phyloP scores from a whole-genome alignment of 1,284 basidiomycete genomes.

The Ceratobasidium sp. region DNA sequence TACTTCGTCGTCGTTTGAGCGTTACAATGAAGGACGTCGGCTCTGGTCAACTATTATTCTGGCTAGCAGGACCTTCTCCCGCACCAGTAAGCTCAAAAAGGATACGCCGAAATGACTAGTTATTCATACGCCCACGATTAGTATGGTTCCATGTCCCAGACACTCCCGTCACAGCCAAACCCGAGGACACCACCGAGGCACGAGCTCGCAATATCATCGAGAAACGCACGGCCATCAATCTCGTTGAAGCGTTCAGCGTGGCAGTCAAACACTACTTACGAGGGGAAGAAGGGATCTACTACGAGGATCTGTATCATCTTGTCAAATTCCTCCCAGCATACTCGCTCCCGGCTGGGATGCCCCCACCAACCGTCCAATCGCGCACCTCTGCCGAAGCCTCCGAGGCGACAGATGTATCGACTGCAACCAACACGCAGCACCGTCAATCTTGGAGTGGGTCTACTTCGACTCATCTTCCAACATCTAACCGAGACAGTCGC shows the following conservation, averaged over 20 bases:
- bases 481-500: background rate
- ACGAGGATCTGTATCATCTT: conserved; percentile 62
- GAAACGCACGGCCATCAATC: conserved; percentile 71
- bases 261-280: conserved; percentile 69
- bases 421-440: background rate
- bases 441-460: conserved; percentile 29
- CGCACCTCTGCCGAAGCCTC: conserved; percentile 18
- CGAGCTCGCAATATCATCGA: conserved; percentile 65
- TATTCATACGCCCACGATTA: conserved; percentile 53
- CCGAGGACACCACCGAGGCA: background rate
- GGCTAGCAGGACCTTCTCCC: conserved; percentile 63
- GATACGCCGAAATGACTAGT: background rate
- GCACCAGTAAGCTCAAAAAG: conserved; percentile 52
- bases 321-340: conserved; percentile 68
- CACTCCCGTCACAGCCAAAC: conserved; percentile 29
- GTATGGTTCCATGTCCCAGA: conserved; percentile 73
- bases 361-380: conserved; percentile 31
- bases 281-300: conserved; percentile 71
- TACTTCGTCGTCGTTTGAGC: conserved; percentile 79
- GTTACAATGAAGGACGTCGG: conserved; percentile 74
- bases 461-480: conserved; percentile 29
- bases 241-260: conserved; percentile 65
- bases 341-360: conserved; percentile 63
- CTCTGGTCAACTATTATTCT: conserved; percentile 76
- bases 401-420: background rate